phyloP scores from a whole-genome alignment of 176 grass and related monocot species.

The Panicum miliaceum region DNA sequence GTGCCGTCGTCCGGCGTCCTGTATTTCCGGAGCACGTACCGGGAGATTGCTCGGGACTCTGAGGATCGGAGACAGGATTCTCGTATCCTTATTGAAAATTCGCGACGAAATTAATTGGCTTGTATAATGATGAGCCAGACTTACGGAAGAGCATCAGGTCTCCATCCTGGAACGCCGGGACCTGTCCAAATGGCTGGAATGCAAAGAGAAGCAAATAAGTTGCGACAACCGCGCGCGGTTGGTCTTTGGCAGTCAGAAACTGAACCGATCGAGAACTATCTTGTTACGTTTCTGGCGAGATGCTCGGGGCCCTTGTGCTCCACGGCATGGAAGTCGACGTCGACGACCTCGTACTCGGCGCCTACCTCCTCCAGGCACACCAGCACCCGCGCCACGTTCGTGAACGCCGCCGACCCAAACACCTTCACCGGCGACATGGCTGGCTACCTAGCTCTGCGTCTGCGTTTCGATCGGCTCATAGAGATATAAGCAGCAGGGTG shows the following conservation, averaged over 20 bases:
- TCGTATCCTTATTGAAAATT: too few relatives aligned
- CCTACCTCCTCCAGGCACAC: slow-evolving; percentile 42
- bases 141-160: neutral
- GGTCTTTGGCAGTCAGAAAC: too few relatives aligned
- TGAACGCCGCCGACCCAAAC: neutral
- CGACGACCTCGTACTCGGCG: slow-evolving; percentile 44
- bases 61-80: neutral
- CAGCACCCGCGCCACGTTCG: slow-evolving; percentile 33
- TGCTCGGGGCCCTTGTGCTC: slow-evolving; percentile 34
- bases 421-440: slow-evolving; percentile 1
- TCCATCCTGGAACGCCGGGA: slow-evolving; percentile 29
- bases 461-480: too few relatives aligned
- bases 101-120: neutral
- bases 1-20: neutral
- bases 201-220: neutral
- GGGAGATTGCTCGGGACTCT: slow-evolving; percentile 18
- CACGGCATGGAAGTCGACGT: slow-evolving; percentile 7
- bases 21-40: slow-evolving; percentile 21
- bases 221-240: too few relatives aligned
- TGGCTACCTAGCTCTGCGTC: too few relatives aligned
- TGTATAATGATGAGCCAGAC: neutral
- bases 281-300: slow-evolving; percentile 28
- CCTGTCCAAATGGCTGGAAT: slow-evolving; percentile 36
- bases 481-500: too few relatives aligned
- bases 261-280: neutral